A percentile compares a stretch with the other conserved stretches of the same genome.
These are phyloP conservation scores for Ophiostoma novo-ulmi DNA, from an alignment of 2,329 filamentous ascomycete genomes.

Conservation along the genomic window DNA sequence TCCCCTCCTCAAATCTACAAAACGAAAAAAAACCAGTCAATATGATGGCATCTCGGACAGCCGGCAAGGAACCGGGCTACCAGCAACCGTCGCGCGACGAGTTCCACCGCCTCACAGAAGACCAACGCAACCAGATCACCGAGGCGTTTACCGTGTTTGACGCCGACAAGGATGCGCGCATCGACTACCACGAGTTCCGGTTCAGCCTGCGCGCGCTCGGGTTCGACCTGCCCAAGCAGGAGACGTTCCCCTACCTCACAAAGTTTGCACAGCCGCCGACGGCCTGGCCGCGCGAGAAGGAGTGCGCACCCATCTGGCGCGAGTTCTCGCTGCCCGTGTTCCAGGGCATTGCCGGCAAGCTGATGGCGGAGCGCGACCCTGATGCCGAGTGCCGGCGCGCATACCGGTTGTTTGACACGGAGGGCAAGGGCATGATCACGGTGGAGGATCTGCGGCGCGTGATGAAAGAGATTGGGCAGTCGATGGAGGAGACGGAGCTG, in stretches of 20 bases:
- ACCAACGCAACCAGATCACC: conserved; percentile 87
- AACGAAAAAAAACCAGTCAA: neutral
- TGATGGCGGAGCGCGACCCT: conserved; percentile 78
- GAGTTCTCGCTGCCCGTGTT: conserved; percentile 69
- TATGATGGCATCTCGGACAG: conserved; percentile 29
- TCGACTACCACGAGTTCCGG: conserved; percentile 98
- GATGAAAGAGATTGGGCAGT: conserved; percentile 85
- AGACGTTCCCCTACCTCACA: conserved; percentile 75
- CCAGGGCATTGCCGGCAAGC: conserved; percentile 69
- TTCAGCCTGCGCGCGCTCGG: conserved; percentile 93
- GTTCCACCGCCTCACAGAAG: conserved; percentile 60
- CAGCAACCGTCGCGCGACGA: conserved; percentile 35
- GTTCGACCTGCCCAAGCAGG: conserved; percentile 82
- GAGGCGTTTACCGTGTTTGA: conserved; percentile 92
- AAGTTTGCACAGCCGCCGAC: conserved; percentile 70
- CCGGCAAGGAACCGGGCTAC: conserved; percentile 29
- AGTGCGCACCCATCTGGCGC: conserved; percentile 60
- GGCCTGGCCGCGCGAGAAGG: conserved; percentile 49
- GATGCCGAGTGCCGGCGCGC: conserved; percentile 86
- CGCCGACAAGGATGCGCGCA: conserved; percentile 85
- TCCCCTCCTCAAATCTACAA: neutral
- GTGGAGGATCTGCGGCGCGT: conserved; percentile 82
- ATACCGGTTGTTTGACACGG: conserved; percentile 88
- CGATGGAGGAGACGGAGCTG: conserved; percentile 86
- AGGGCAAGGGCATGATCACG: conserved; percentile 85